Base-by-base conservation (phyloP, 148 eudicot species). In the Amaranthus hypochondriacus region DNA sequence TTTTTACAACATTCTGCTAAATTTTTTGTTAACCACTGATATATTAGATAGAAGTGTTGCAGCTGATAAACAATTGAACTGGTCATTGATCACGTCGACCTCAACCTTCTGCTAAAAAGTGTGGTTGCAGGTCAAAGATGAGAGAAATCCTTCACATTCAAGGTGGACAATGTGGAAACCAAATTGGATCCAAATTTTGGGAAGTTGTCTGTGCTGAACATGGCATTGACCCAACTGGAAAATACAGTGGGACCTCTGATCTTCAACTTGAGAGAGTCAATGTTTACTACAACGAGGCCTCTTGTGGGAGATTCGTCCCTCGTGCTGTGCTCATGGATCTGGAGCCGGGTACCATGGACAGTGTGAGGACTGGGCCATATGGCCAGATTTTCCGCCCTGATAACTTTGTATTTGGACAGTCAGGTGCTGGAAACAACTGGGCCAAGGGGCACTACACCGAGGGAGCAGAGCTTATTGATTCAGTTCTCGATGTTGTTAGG, bases 301-400 rank as follows among this genome's bases (percentile, higher is more conserved):
- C 84, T 10, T 82, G 84, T 62, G 84, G 84, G 7, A 65, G 84
- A 9, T 82, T 66, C 21, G 84, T 82, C 6, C 84, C 84, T 18
- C 84, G 82, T 75, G 84, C 82, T 6, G 84, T 82, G 73, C 79
- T 82, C 14, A 82, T 82, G 84, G 84, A 82, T 82, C 79, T 82
- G 9, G 84, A 82, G 67, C 84, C 84, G 44, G 84, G 84, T 78
- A 82, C 84, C 13, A 82, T 82, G 84, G 84, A 82, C 56, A 75
- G 79, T 75, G 84, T 82, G 62, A 78, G 84, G 70, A 78, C 84
- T 62, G 84, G 84, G 0, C 81, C 84, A 44, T 81, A 77, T 42
- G 81, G 84, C 21, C 84, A 77, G 78, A 77, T 81, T 28, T 81
- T 81, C 68, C 84, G 84, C 47, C 84, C 84, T 52, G 84, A 81